Evolutionary conservation across 2,329 filamentous ascomycete genomes (phyloP).

Genomic region (Aspergillus floridensis): DNA sequence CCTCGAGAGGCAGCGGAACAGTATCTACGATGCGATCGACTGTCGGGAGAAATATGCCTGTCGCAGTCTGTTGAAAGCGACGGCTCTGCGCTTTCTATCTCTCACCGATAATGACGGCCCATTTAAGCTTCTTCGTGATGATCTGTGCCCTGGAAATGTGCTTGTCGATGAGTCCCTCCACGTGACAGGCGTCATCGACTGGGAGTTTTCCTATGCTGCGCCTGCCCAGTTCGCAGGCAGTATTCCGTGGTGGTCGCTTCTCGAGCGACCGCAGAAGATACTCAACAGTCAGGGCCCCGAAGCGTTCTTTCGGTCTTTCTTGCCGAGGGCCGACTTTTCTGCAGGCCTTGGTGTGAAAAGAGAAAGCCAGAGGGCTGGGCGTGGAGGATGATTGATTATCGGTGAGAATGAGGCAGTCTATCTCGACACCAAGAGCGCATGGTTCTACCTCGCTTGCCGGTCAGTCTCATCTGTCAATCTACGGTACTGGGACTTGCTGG

Average conservation of each 20-base stretch:
- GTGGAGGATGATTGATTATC: too few species aligned
- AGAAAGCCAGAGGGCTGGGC: too few species aligned
- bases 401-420: background rate
- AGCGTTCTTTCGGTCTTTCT: too few species aligned
- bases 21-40: conserved; percentile 6
- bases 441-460: conserved; percentile 4
- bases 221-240: conserved; percentile 16
- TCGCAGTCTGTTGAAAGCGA: conserved; percentile 8
- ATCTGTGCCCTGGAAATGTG: conserved; percentile 27
- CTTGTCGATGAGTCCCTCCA: conserved; percentile 20
- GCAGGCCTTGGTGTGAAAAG: too few species aligned
- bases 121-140: conserved; percentile 26
- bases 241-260: conserved; percentile 10
- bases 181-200: conserved; percentile 25
- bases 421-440: conserved; percentile 3
- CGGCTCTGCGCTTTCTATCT: background rate
- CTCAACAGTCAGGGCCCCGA: too few species aligned
- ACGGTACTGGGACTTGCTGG: conserved; percentile 1
- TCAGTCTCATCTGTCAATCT: conserved; percentile 1
- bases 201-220: conserved; percentile 27
- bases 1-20: conserved; percentile 5
- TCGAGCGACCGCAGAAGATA: background rate
- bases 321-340: too few species aligned
- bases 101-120: conserved; percentile 10
- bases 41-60: conserved; percentile 11